Percentiles rank a stretch among this genome's conserved stretches.
These are phyloP conservation scores for Penicillium sp. DNA, from an alignment of 2,329 filamentous ascomycete genomes.

Conservation along the genomic window DNA sequence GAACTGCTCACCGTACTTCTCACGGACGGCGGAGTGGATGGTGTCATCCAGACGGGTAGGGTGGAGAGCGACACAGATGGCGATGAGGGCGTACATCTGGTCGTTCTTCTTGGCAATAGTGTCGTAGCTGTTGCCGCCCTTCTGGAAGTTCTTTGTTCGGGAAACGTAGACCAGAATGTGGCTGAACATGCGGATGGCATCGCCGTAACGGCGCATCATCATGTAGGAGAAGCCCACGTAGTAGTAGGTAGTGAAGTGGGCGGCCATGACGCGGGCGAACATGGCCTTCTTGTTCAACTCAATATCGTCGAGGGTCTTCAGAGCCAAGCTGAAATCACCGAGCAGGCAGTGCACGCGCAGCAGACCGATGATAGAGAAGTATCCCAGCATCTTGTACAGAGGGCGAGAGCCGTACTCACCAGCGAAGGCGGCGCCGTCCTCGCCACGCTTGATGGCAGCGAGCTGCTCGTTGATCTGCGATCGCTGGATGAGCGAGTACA, in stretches of 20 bases:
- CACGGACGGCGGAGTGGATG: slow-evolving; percentile 93
- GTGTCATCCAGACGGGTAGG: slow-evolving; percentile 97
- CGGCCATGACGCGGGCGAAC: slow-evolving; percentile 99
- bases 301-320: slow-evolving; percentile 98
- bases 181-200: slow-evolving; percentile 99
- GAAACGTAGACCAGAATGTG: slow-evolving; percentile 99
- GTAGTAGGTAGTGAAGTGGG: slow-evolving; percentile 99
- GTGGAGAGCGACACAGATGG: slow-evolving; percentile 98
- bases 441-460: slow-evolving; percentile 87
- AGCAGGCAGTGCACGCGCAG: slow-evolving; percentile 94
- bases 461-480: slow-evolving; percentile 98
- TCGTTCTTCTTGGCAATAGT: slow-evolving; percentile 99
- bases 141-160: slow-evolving; percentile 99
- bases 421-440: slow-evolving; percentile 82
- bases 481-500: slow-evolving; percentile 97
- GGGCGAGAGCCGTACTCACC: slow-evolving; percentile 94
- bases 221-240: slow-evolving; percentile 99
- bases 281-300: slow-evolving; percentile 99
- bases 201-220: slow-evolving; percentile 99
- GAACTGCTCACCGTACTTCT: slow-evolving; percentile 99
- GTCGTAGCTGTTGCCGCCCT: slow-evolving; percentile 85
- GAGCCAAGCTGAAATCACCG: slow-evolving; percentile 94
- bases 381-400: slow-evolving; percentile 96
- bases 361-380: slow-evolving; percentile 98
- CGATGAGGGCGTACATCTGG: slow-evolving; percentile 98